Evolutionary conservation across 2,329 filamentous ascomycete species (phyloP).

Genomic region (Chaetomium sp.): DNA sequence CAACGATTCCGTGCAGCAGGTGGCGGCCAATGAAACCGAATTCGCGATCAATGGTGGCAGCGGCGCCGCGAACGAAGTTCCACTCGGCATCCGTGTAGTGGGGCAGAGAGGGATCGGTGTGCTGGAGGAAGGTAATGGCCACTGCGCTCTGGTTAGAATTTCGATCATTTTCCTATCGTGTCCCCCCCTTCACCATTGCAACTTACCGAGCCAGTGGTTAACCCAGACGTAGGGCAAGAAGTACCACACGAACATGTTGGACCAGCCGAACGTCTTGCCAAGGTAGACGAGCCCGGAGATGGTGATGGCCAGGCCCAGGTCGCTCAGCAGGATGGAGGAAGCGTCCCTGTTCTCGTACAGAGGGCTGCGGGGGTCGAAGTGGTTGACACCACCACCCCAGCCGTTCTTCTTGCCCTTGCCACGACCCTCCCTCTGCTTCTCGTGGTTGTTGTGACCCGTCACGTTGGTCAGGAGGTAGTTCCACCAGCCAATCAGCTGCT

Average conservation of each 20-base stretch:
- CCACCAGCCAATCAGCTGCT: conserved; percentile 91
- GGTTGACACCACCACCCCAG: conserved; percentile 74
- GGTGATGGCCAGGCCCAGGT: conserved; percentile 68
- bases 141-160: conserved; percentile 45
- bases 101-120: conserved; percentile 89
- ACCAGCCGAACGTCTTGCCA: conserved; percentile 71
- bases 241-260: conserved; percentile 92
- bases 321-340: conserved; percentile 77
- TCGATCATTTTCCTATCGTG: background rate
- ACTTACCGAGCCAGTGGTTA: conserved; percentile 91
- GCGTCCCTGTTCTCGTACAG: conserved; percentile 89
- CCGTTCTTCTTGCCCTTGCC: conserved; percentile 91
- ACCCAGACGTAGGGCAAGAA: conserved; percentile 93
- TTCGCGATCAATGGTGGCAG: conserved; percentile 93
- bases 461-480: conserved; percentile 88
- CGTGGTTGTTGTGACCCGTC: conserved; percentile 93
- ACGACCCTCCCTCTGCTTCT: conserved; percentile 84
- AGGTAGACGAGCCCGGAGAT: conserved; percentile 58
- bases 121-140: conserved; percentile 94
- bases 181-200: too few species aligned
- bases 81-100: conserved; percentile 84
- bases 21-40: conserved; percentile 92
- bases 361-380: conserved; percentile 84
- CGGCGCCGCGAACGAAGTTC: conserved; percentile 90
- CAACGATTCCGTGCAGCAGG: conserved; percentile 90